A percentile compares a stretch with the other conserved stretches of the same genome.
phyloP scores from a whole-genome alignment of 106 monocot species.

The Dendrobium chrysotoxum region DNA sequence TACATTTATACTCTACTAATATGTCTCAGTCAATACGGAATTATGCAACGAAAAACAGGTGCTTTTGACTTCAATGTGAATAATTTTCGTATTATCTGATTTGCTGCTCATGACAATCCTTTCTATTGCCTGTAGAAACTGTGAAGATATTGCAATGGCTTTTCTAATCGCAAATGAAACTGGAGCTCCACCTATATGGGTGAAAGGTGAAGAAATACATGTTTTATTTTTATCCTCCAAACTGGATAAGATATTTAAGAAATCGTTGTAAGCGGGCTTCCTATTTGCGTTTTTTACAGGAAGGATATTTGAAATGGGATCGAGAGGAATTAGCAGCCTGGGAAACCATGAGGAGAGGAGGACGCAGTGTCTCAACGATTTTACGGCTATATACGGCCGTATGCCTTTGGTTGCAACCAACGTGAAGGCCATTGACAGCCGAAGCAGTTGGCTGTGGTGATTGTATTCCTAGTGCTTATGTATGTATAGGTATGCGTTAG shows the following conservation, averaged over 20 bases:
- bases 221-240: neutral
- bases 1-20: slow-evolving; percentile 52
- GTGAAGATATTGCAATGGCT: slow-evolving; percentile 86
- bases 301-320: slow-evolving; percentile 48
- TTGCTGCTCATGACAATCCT: neutral
- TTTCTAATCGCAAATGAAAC: slow-evolving; percentile 60
- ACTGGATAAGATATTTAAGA: neutral
- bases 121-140: slow-evolving; percentile 37
- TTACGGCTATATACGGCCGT: slow-evolving; percentile 38
- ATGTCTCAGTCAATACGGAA: slow-evolving; percentile 64
- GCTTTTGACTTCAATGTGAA: neutral
- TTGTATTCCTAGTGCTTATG: neutral
- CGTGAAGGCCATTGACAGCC: slow-evolving; percentile 48
- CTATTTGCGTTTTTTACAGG: slow-evolving; percentile 23
- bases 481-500: neutral
- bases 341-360: slow-evolving; percentile 37
- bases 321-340: slow-evolving; percentile 55
- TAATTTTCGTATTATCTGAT: neutral
- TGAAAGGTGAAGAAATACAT: slow-evolving; percentile 35
- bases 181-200: slow-evolving; percentile 65
- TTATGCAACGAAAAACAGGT: slow-evolving; percentile 57
- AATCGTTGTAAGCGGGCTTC: neutral
- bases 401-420: slow-evolving; percentile 50
- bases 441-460: slow-evolving; percentile 65
- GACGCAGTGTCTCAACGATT: slow-evolving; percentile 55